Percentiles rank a stretch among this genome's conserved stretches.
phyloP scores from a whole-genome alignment of 108 stramenopile species.

The Pseudonitzschia delicatissima region DNA sequence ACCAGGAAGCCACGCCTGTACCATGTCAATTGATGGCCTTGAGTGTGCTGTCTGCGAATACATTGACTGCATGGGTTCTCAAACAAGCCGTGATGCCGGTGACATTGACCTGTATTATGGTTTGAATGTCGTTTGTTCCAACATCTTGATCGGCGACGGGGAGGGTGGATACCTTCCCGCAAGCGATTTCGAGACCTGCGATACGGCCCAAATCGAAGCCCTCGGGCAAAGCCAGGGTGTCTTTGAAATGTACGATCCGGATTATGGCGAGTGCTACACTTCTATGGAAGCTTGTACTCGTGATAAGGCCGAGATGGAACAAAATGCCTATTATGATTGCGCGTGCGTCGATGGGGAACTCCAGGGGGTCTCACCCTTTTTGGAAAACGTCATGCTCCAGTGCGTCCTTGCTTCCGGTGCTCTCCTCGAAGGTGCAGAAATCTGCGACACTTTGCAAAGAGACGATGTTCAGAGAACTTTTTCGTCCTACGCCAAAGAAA shows the following conservation, averaged over 20 bases:
- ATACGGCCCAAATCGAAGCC: neutral
- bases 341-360: neutral
- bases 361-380: neutral
- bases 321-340: neutral
- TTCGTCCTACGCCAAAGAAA: neutral
- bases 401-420: neutral
- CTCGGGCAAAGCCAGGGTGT: slow-evolving; percentile 1
- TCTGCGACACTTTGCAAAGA: neutral
- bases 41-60: neutral
- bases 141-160: slow-evolving; percentile 3
- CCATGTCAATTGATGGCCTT: slow-evolving; percentile 4
- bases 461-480: neutral
- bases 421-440: neutral
- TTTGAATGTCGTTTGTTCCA: neutral
- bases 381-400: neutral
- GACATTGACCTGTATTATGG: slow-evolving; percentile 1
- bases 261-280: slow-evolving; percentile 10
- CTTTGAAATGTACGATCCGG: slow-evolving; percentile 11
- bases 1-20: neutral
- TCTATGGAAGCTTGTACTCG: neutral
- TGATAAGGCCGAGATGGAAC: neutral
- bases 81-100: neutral
- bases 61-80: neutral
- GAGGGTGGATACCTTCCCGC: neutral
- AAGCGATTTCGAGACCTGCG: neutral